Base-by-base conservation (phyloP, 805 yeast genomes). In the Geotrichum ghanense region DNA sequence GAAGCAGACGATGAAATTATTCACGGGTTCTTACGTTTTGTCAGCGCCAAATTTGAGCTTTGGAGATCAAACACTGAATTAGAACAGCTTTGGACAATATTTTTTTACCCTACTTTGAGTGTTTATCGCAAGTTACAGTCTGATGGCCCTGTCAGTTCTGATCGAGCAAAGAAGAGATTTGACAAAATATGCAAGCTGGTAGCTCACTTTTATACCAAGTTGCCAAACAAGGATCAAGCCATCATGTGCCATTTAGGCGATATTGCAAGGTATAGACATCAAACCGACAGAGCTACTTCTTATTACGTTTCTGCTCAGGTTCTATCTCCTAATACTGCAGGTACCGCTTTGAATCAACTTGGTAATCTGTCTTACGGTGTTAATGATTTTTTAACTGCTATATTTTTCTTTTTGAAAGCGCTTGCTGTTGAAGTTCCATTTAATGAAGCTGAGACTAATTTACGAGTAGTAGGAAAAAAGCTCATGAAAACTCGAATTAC, bases 161-260 rank as follows among this genome's bases (percentile, higher is more conserved):
- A 22, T 9, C 5, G 17, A 22, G 25, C 23, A 6, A 24, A 22
- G 4, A 22, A 39, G 14, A 22, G 42, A 5, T 39, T 39, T n/a
- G 42, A 21, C 7, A 22, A 21, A 9, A 24, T 39, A 6, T 39
- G 42, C n/a, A 39, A 39, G 17, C 23, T 22, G 5, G 21, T 39
- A 20, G 25, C 25, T n/a, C 42, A 21, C 16, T 39, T 39, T n/a
- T 39, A 39, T 21, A 39, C 14, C 17, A 20, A n/a, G 14, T 24
- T 20, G 21, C 25, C 23, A 6, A 21, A 22, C 5, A 39, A 39
- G 21, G 42, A 21, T 24, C 25, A 21, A 24, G 19, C 42, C 6
- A 22, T 21, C 14, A n/a, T 39, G 5, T 39, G 42, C 21, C 25
- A 39, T 39, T 22, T 39, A n/a, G 42, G 42, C 5, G 42, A 39